Evolutionary conservation across 139 green algal species (phyloP).

Genomic region (Picochlorum costavermella): DNA sequence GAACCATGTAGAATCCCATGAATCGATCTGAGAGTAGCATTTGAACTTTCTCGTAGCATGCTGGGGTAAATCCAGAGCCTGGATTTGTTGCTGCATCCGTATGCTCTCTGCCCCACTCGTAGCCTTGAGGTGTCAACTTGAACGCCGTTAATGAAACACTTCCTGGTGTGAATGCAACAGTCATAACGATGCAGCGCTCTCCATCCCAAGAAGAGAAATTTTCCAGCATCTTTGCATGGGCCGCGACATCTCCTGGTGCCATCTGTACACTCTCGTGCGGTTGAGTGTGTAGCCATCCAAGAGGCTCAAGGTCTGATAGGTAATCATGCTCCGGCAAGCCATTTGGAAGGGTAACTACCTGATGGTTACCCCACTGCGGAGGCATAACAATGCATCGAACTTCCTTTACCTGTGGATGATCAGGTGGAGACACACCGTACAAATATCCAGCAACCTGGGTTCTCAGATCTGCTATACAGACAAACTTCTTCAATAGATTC

Average conservation of each 20-base stretch:
- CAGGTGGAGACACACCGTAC: conserved; percentile 89
- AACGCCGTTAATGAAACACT: conserved; percentile 90
- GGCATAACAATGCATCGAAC: conserved; percentile 91
- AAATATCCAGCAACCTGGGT: conserved; percentile 89
- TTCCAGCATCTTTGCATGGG: conserved; percentile 94
- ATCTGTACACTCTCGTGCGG: conserved; percentile 92
- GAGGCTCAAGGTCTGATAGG: conserved; percentile 91
- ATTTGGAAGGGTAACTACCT: conserved; percentile 79
- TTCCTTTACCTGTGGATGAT: conserved; percentile 97
- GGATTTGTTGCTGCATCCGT: conserved; percentile 76
- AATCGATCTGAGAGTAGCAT: conserved; percentile 97
- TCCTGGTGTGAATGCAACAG: conserved; percentile 92
- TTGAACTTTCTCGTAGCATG: conserved; percentile 96
- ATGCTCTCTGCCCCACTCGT: conserved; percentile 84
- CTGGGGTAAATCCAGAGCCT: conserved; percentile 76
- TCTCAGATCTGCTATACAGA: conserved; percentile 93
- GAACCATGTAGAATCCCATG: conserved; percentile 97
- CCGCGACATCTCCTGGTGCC: conserved; percentile 73
- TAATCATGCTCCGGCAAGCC: conserved; percentile 91
- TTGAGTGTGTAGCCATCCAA: conserved; percentile 98
- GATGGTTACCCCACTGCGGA: conserved; percentile 96
- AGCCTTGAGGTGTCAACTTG: conserved; percentile 90
- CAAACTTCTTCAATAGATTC: conserved; percentile 99
- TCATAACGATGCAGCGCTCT: conserved; percentile 89
- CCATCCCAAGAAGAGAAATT: conserved; percentile 89